Base-by-base conservation (phyloP, 1,139 yeast species). In the Hyphopichia wangnamkhiaoensis region DNA sequence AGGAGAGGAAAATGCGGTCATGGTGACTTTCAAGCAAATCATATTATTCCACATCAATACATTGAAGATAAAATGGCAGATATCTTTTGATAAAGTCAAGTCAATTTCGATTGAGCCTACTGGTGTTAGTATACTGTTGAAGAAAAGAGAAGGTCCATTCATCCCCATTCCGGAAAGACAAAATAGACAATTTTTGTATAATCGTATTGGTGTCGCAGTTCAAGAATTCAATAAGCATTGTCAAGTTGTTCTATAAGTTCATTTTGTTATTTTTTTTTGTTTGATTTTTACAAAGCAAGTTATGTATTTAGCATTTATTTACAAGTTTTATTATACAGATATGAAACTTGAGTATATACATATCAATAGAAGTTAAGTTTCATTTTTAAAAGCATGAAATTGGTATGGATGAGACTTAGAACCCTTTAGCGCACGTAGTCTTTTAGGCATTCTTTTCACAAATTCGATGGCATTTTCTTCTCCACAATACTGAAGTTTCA, bases 121-220 rank as follows among this genome's bases (percentile, higher is more conserved):
- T 0, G 98, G 98, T 0, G 76, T 93, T 19, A 78, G 80, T 35
- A 71, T 93, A 41, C 79, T 76, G 5, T 68, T 85, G 47, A 79
- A 83, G 52, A 76, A 73, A 28, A 74, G 72, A 35, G 77, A 75
- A 32, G 93, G 93, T 1, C 74, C 76, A 4, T 90, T 93, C 58
- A 79, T 93, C 38, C 96, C 97, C 1, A 73, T 91, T 30, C 81
- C 88, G 0, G 95, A 88, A 42, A 69, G 72, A 33, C 64, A 75
- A 6, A 81, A 83, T 43, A 73, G 93, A 49, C 70, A 72, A 42
- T 84, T 79, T 60, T 63, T 93, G 46, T 90, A 89, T 68, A 76
- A 71, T 47, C 80, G 79, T 53, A 87, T 93, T 50, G 85, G 84
- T 5, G 64, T 84, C 43, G 97, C 97, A 1, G 98, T 89, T 12